These are phyloP conservation scores for Athelia psychrophila DNA, from an alignment of 1,284 basidiomycete species.

Conservation along the genomic window DNA sequence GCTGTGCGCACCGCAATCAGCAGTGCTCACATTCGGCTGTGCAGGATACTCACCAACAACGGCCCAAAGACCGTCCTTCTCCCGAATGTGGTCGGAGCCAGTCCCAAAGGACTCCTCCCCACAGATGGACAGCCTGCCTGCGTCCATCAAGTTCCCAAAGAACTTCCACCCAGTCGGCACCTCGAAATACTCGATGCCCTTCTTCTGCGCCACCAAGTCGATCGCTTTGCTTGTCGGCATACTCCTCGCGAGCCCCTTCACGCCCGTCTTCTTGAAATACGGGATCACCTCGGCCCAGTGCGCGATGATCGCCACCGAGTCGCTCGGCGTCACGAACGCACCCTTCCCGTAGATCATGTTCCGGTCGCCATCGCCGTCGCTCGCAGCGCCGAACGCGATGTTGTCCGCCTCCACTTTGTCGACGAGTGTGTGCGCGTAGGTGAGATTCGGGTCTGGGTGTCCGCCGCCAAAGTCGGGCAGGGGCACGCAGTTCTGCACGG, in stretches of 20 bases:
- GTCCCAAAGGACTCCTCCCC: conserved; percentile 99
- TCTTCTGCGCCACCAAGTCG: conserved; percentile 94
- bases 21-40: conserved; percentile 5
- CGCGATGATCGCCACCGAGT: conserved; percentile 98
- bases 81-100: conserved; percentile 98
- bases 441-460: conserved; percentile 98
- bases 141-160: conserved; percentile 99
- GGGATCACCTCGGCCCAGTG: conserved; percentile 96
- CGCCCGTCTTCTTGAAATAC: conserved; percentile 83
- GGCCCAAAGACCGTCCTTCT: conserved; percentile 99
- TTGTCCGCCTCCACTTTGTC: conserved; percentile 86
- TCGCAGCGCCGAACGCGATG: conserved; percentile 94
- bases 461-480: conserved; percentile 95
- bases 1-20: conserved; percentile 44
- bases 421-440: conserved; percentile 94
- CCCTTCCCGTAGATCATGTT: conserved; percentile 99
- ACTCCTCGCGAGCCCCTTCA: conserved; percentile 93
- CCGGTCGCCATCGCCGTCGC: conserved; percentile 96
- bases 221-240: conserved; percentile 99
- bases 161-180: conserved; percentile 99
- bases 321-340: conserved; percentile 96
- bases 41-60: conserved; percentile 67
- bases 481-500: conserved; percentile 91
- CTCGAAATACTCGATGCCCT: conserved; percentile 93
- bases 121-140: conserved; percentile 94